These are phyloP conservation scores for Russula olivacea DNA, from an alignment of 768 basidiomycete species.

Conservation along the genomic window DNA sequence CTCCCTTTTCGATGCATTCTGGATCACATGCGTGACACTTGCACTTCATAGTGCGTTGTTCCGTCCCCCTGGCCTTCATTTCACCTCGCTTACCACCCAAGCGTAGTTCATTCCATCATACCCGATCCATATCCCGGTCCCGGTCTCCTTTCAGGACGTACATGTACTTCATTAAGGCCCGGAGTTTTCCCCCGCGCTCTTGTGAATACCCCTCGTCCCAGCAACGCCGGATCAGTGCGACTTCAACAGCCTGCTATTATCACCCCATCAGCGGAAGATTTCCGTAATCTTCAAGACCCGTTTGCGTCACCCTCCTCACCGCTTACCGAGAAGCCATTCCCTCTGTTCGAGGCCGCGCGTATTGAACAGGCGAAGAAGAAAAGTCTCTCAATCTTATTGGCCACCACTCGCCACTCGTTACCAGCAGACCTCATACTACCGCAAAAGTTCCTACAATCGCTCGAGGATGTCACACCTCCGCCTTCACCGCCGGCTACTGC, in stretches of 20 bases:
- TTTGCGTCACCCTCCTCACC: slow-evolving; percentile 18
- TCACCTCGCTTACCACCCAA: slow-evolving; percentile 5
- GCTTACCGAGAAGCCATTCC: slow-evolving; percentile 14
- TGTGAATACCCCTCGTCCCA: slow-evolving; percentile 9
- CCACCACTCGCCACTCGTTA: slow-evolving; percentile 14
- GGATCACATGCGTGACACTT: slow-evolving; percentile 17
- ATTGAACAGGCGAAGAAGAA: slow-evolving; percentile 18
- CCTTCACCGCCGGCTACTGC: slow-evolving; percentile 14
- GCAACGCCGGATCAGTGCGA: background rate
- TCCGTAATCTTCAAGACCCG: slow-evolving; percentile 17
- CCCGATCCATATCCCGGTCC: slow-evolving; percentile 10
- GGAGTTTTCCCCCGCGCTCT: background rate
- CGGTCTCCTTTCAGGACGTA: background rate
- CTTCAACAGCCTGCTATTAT: background rate
- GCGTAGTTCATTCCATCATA: slow-evolving; percentile 14
- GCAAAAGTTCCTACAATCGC: slow-evolving; percentile 4
- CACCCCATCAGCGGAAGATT: slow-evolving; percentile 12
- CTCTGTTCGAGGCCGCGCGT: slow-evolving; percentile 14
- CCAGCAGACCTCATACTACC: slow-evolving; percentile 8
- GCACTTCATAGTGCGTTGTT: slow-evolving; percentile 18
- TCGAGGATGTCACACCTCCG: slow-evolving; percentile 8
- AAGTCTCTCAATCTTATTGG: slow-evolving; percentile 8
- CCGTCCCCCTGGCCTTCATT: background rate
- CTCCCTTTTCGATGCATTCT: slow-evolving; percentile 20
- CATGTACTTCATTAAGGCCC: background rate